Percentiles rank a stretch among this genome's conserved stretches.
phyloP scores from a whole-genome alignment of 2,329 filamentous ascomycete species.

The Tympanopsis confertula region DNA sequence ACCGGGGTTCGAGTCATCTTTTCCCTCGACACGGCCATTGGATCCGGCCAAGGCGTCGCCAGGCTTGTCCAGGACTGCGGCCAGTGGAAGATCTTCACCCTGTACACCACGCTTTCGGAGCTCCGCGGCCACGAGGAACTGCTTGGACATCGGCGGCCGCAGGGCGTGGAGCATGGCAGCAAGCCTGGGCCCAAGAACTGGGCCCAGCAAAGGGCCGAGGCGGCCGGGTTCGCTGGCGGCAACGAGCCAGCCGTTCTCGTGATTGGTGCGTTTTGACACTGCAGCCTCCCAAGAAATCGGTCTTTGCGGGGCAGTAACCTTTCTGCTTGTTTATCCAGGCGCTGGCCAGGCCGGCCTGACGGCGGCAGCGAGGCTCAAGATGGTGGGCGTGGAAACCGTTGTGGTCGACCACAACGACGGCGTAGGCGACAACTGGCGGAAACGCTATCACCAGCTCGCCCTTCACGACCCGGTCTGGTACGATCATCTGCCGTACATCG shows the following conservation, averaged over 20 bases:
- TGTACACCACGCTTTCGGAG: constrained; percentile 30
- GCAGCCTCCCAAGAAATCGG: background rate
- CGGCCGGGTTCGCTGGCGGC: background rate
- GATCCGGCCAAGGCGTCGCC: constrained; percentile 26
- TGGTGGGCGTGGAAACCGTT: constrained; percentile 25
- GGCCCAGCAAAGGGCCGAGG: background rate
- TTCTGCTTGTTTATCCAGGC: constrained; percentile 13
- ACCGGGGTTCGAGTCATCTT: background rate
- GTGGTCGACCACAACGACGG: constrained; percentile 26
- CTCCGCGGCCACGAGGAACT: constrained; percentile 26
- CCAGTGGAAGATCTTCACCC: constrained; percentile 33
- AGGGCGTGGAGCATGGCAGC: constrained; percentile 27
- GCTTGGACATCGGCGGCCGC: constrained; percentile 19
- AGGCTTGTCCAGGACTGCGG: constrained; percentile 20
- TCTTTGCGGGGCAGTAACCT: constrained; percentile 24
- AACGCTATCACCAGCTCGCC: constrained; percentile 33
- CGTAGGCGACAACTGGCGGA: constrained; percentile 34
- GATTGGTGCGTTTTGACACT: background rate
- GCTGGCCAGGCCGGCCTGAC: constrained; percentile 30
- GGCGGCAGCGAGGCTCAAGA: constrained; percentile 28
- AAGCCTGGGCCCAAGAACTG: constrained; percentile 9
- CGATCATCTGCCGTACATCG: constrained; percentile 31
- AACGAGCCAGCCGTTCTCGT: background rate
- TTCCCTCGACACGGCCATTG: background rate
- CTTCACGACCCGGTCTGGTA: constrained; percentile 37